Evolutionary conservation across 345 rosid species (phyloP), one percentile per base, ranked within the genome.

Genomic region (Gossypium sturtianum): DNA sequence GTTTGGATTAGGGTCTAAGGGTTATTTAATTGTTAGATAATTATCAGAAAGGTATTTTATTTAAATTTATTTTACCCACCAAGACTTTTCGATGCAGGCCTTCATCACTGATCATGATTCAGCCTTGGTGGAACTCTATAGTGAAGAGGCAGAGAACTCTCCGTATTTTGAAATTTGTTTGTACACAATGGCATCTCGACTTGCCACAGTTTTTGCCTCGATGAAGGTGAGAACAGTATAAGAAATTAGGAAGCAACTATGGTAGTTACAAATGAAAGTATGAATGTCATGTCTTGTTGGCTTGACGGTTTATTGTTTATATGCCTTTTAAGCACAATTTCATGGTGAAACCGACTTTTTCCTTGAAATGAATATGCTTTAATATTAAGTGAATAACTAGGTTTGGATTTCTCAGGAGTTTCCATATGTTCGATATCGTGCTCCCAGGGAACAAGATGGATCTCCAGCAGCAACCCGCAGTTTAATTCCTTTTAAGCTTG

Each of bases 201-300:
- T 94, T 78, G 85, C 97, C 71, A 92, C 98, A 43, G 97, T 94
- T 15, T 94, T 94, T 84, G 98, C 97, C 67, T 94, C 97, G 12
- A 57, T 94, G 66, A 92, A 90, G 90, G 97, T 92, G 77, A n/a
- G 53, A 66, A 34, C 70, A 29, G 17, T 71, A 22, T 27, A 22
- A 65, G 66, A 51, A 71, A 12, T 29, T n/a, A 34, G 77, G 16
- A 66, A 45, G 54, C 22, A 48, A 25, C 58, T 68, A 65, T 51
- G 54, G 9, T 23, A 17, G 44, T 59, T 6, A 20, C 9, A 73
- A 23, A 16, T 73, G 48, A 47, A 11, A 62, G 13, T 73, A 45
- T 15, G 9, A 20, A 41, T 44, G 56, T 67, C 53, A 45, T 17
- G 7, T 66, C 9, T 20, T 64, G 69, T 60, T 13, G 65, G 17